Conservation (phyloP, 2,329 filamentous ascomycete species). For the Rutstroemia sp. region DNA sequence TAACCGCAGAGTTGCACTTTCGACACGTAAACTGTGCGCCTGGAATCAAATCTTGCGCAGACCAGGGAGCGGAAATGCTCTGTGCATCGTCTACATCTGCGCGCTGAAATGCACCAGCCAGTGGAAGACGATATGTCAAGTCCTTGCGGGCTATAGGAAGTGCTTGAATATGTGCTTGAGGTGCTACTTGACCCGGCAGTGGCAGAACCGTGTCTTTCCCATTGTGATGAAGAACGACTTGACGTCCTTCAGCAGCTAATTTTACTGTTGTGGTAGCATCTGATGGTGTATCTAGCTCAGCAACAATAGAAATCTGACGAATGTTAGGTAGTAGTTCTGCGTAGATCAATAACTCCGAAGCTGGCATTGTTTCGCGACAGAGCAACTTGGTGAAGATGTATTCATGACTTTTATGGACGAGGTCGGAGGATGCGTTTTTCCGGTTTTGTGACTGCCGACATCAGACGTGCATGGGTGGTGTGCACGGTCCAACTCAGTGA, state of each 20-base stretch:
- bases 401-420: neutral
- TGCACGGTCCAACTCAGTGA: too few species aligned
- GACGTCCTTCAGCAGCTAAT: constrained; percentile 39
- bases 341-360: constrained; percentile 39
- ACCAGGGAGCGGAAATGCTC: constrained; percentile 38
- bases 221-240: constrained; percentile 42
- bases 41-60: constrained; percentile 40
- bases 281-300: constrained; percentile 38
- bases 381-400: neutral
- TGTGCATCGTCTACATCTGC: constrained; percentile 14
- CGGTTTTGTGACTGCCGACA: neutral
- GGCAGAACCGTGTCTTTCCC: constrained; percentile 31
- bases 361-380: neutral
- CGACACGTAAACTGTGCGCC: constrained; percentile 30
- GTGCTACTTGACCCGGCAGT: constrained; percentile 33
- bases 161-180: constrained; percentile 14
- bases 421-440: neutral
- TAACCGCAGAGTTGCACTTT: constrained; percentile 39
- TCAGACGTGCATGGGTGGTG: too few species aligned
- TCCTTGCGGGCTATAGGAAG: constrained; percentile 25
- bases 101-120: constrained; percentile 16
- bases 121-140: constrained; percentile 48
- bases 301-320: constrained; percentile 53
- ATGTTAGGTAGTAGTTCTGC: constrained; percentile 60
- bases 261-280: constrained; percentile 24